Evolutionary conservation across 2,329 filamentous ascomycete species (phyloP), one percentile per base, ranked within the genome.

Genomic region (Chaetomium strumarium): DNA sequence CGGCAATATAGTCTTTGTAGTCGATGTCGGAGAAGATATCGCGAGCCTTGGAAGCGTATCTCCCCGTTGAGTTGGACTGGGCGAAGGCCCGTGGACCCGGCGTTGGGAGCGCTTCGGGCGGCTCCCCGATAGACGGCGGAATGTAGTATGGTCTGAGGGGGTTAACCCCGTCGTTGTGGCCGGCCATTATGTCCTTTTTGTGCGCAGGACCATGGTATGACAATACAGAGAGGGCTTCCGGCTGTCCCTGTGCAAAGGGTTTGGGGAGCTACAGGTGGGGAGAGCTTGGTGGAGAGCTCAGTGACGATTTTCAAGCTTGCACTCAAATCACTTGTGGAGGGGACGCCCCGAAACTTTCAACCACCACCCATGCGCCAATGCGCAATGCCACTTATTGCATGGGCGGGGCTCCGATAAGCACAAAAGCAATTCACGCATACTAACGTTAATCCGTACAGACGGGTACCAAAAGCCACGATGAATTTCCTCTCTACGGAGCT

Each of bases 1-100:
- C 89, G 38, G 85, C 78, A 19, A 95, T 75, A 68, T 95, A 95
- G 61, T 90, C 88, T 60, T 88, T 86, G 75, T 95, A 96, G 72
- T 97, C 92, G 58, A 97, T 78, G 66, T 97, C 92, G 48, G 86
- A 85, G 56, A 96, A 84, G 55, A 95, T 85, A 67, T 93, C 86
- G 68, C 90, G 87, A 58, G 90, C 89, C 64, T 87, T 82, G 55
- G 75, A 75, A 54, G 77, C 74, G 66, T 81, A 81, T 58, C 66
- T 46, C 57, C 58, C 62, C 36, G 71, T 70, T 61, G 72, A 69
- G 71, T 74, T 72, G 62, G 68, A 67, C 51, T 71, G 68, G 41
- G 73, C 66, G 63, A 76, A 75, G 43, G 74, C 73, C 57, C 73
- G 75, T 43, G 75, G 71, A 49, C 66, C 68, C 24, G 72, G 67